Evolutionary conservation across 208 protist genomes (phyloP), one percentile per base, ranked within the genome.

Genomic region (Trypanosomatidae sp.): DNA sequence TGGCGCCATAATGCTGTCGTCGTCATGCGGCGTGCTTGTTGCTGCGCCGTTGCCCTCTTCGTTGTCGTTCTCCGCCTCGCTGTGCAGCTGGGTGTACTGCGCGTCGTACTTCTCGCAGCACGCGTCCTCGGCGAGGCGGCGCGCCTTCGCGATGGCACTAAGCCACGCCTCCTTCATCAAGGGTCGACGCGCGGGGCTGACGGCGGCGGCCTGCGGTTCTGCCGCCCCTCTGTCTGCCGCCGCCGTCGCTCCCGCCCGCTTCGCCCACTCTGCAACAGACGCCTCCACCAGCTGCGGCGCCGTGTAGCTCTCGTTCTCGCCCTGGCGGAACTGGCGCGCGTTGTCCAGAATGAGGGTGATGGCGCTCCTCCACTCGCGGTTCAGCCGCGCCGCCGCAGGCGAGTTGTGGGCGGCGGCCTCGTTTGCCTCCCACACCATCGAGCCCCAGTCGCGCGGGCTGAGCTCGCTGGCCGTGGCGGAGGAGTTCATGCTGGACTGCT

Each of bases 61-160:
- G 28, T 50, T 70, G 28, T 79, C 69, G 28, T 67, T 47, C 4
- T 73, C 71, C 5, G 68, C 62, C 55, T 73, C 77, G 47, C 44
- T 50, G 46, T 53, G 59, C 17, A 77, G 71, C 22, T 68, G 73
- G 19, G 50, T 36, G 56, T 83, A 86, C 69, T 81, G 60, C 15
- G 74, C 30, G 30, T 71, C 72, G 64, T 86, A 86, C 46, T 77
- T 71, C 3, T 60, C 28, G n/a, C 69, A 58, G 71, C 81, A 86
- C 59, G 64, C 52, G 3, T 71, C n/a, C 33, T 76, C 56, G 6
- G 77, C 68, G 5, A 77, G 65, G 19, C 41, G 52, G 44, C 76
- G 58, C 41, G 74, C 55, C 62, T 76, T 59, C 4, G 50, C 47
- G 30, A 79, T 50, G 25, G 62, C 60, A 1, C 33, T 50, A 39